These are phyloP conservation scores for Mentha longifolia DNA, from an alignment of 257 asterid species.

Conservation along the genomic window DNA sequence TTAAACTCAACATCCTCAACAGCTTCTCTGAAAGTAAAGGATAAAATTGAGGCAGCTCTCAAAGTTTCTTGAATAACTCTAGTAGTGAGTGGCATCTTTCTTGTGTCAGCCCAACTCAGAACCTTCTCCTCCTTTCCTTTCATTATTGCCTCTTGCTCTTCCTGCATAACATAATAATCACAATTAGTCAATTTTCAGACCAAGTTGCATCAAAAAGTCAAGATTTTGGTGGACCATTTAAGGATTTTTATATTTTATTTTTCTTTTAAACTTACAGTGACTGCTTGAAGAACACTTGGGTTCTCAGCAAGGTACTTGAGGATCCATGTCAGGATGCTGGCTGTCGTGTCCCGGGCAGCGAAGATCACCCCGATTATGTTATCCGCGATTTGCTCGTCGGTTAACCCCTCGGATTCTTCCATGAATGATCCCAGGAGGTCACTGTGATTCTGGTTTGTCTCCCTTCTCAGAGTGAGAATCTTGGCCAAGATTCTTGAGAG, in stretches of 20 bases:
- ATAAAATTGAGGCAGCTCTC: slow-evolving; percentile 71
- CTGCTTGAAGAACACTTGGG: slow-evolving; percentile 66
- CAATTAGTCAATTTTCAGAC: not conserved
- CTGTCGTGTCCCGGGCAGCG: slow-evolving; percentile 84
- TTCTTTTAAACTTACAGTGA: slow-evolving; percentile 54
- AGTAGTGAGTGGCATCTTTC: slow-evolving; percentile 67
- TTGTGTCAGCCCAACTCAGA: slow-evolving; percentile 63
- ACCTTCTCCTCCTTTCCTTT: slow-evolving; percentile 49
- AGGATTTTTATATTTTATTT: not conserved
- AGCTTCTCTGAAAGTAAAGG: slow-evolving; percentile 84
- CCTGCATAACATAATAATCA: slow-evolving; percentile 39
- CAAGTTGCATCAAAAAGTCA: not conserved
- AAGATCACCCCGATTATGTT: slow-evolving; percentile 75
- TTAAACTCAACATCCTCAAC: slow-evolving; percentile 78
- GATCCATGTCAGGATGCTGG: slow-evolving; percentile 79
- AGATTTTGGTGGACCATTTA: not conserved
- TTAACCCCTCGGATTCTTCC: slow-evolving; percentile 63
- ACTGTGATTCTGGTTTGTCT: slow-evolving; percentile 41
- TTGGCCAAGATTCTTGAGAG: slow-evolving; percentile 58
- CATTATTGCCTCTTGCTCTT: slow-evolving; percentile 70
- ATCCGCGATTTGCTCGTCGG: slow-evolving; percentile 75
- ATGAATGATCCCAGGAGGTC: slow-evolving; percentile 75
- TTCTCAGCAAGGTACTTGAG: slow-evolving; percentile 77
- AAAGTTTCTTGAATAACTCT: slow-evolving; percentile 81
- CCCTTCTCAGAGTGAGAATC: slow-evolving; percentile 51